Base-by-base conservation (phyloP, 2,329 filamentous ascomycete species). In the Phaeosphaeriaceae sp. region DNA sequence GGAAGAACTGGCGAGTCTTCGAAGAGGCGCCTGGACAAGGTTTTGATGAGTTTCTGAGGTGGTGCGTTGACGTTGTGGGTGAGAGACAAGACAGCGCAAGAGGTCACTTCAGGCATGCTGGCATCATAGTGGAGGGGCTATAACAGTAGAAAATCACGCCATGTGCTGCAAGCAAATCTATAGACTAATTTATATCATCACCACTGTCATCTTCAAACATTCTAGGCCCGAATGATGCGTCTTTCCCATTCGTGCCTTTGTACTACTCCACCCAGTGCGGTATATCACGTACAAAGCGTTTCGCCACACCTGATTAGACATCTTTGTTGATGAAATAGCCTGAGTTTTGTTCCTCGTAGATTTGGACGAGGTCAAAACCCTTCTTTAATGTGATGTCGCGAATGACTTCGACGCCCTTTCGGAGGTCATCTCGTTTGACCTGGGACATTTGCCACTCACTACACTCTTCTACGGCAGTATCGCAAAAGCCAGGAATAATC, bases 231-330 rank as follows among this genome's bases (percentile, higher is more conserved):
- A n/a, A n/a, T n/a, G n/a, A n/a, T n/a, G n/a, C n/a, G n/a, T n/a
- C n/a, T n/a, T n/a, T n/a, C n/a, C n/a, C n/a, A n/a, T n/a, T n/a
- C n/a, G 16, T 9, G 17, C 18, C 40, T 17, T 32, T n/a, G 15
- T 48, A 16, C 46, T 42, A 26, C 33, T 52, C 37, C 29, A 38
- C 49, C 54, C 44, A 56, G 13, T 26, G 9, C 9, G 40, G 32
- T 34, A 74, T 72, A 41, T 74, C 67, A 42, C 51, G 42, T 18
- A 71, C 57, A 49, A 72, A 64, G 17, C 64, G 60, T n/a, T 54
- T 40, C 13, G 67, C 66, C 58, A 63, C 41, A 28, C 68, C 64
- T 20, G 43, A 54, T 46, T 67, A 68, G 20, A 74, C 52, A 3
- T 63, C 67, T 36, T 50, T 47, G 20, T 62, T 42, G 42, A 66